Conservation (phyloP, 768 basidiomycete genomes). For the Ramaria sp. region DNA sequence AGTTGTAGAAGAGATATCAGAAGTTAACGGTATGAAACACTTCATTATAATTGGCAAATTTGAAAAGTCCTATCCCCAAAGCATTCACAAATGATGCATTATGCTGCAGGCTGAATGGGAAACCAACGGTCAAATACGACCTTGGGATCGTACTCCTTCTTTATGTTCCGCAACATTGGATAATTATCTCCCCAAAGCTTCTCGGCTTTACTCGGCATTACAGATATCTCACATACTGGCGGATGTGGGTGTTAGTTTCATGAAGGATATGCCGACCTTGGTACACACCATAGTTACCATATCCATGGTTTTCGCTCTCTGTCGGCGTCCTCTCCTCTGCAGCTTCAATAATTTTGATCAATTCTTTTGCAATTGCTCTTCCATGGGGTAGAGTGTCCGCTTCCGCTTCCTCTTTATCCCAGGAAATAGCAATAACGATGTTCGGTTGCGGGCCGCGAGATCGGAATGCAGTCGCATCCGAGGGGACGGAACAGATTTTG, state of each 20-base stretch:
- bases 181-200: slow-evolving; percentile 28
- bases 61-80: too few relatives aligned
- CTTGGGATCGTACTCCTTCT: slow-evolving; percentile 25
- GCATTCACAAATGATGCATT: too few relatives aligned
- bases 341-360: slow-evolving; percentile 21
- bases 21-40: too few relatives aligned
- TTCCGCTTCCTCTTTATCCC: slow-evolving; percentile 22
- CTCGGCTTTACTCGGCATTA: slow-evolving; percentile 12
- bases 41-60: too few relatives aligned
- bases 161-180: slow-evolving; percentile 25
- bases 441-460: slow-evolving; percentile 25
- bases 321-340: slow-evolving; percentile 21
- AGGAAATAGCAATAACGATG: slow-evolving; percentile 23
- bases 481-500: slow-evolving; percentile 22
- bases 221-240: slow-evolving; percentile 2
- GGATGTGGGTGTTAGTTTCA: neutral
- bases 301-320: slow-evolving; percentile 23
- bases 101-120: slow-evolving; percentile 17
- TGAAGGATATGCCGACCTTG: neutral
- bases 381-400: slow-evolving; percentile 21
- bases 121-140: slow-evolving; percentile 25
- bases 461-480: slow-evolving; percentile 30
- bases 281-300: slow-evolving; percentile 36
- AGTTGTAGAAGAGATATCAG: neutral
- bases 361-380: slow-evolving; percentile 20